Conservation (phyloP, 768 basidiomycete species). For the Pleurotus citrinopileatus region DNA sequence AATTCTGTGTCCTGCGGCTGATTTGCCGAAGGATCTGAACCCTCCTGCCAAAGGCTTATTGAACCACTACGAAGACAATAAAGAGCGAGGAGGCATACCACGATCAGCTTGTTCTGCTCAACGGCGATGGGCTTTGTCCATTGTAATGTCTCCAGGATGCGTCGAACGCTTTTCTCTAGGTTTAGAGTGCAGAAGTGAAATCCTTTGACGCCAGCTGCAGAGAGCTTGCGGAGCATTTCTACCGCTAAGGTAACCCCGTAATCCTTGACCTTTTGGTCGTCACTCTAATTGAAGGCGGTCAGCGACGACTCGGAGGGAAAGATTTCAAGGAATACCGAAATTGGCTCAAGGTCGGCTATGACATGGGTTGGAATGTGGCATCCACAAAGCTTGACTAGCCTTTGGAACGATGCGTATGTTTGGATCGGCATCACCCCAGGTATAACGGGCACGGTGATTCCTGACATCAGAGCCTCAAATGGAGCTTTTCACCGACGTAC, state of each 20-base stretch:
- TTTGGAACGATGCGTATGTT: slow-evolving; percentile 89
- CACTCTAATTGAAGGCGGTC: slow-evolving; percentile 58
- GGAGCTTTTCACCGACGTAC: background rate
- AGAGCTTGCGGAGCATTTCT: slow-evolving; percentile 67
- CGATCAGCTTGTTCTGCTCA: slow-evolving; percentile 63
- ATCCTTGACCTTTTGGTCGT: slow-evolving; percentile 92
- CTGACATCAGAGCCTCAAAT: slow-evolving; percentile 35
- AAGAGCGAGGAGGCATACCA: slow-evolving; percentile 40
- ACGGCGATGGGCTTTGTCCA: slow-evolving; percentile 56
- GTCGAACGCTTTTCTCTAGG: slow-evolving; percentile 91
- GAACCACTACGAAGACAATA: background rate
- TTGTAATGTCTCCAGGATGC: slow-evolving; percentile 73
- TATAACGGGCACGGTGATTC: slow-evolving; percentile 86
- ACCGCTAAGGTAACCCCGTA: slow-evolving; percentile 89
- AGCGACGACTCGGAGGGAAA: too few species aligned
- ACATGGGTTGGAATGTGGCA: slow-evolving; percentile 69
- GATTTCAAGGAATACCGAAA: slow-evolving; percentile 68
- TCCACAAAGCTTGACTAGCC: slow-evolving; percentile 87
- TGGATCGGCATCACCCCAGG: slow-evolving; percentile 99
- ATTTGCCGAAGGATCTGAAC: slow-evolving; percentile 27
- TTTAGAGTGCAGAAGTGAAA: slow-evolving; percentile 97
- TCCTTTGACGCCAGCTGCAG: slow-evolving; percentile 58
- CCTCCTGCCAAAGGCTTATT: slow-evolving; percentile 31
- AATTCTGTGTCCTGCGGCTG: slow-evolving; percentile 30
- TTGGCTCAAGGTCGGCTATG: slow-evolving; percentile 63